Conservation (phyloP, 2,329 filamentous ascomycete genomes). For the Elsinoe arachidis region DNA sequence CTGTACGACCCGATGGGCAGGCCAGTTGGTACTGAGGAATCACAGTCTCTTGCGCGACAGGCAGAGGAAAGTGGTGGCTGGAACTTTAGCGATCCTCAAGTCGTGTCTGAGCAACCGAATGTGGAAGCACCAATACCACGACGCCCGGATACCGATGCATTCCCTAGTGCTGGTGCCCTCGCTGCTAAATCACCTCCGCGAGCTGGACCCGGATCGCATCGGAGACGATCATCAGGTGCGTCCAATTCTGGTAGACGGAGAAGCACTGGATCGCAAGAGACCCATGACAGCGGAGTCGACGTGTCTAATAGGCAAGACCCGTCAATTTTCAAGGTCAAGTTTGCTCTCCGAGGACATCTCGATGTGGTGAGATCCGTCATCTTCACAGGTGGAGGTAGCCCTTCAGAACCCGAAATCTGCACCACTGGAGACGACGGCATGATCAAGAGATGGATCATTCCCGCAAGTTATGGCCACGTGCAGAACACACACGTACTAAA, state of each 20-base stretch:
- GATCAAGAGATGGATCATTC: conserved; percentile 95
- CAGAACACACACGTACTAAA: conserved; percentile 46
- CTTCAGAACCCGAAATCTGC: conserved; percentile 92
- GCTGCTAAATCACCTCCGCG: conserved; percentile 72
- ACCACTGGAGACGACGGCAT: conserved; percentile 92
- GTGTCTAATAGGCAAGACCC: conserved; percentile 52
- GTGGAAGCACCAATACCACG: conserved; percentile 47
- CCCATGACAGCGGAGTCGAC: conserved; percentile 36
- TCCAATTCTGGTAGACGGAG: conserved; percentile 54
- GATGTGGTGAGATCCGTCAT: conserved; percentile 92
- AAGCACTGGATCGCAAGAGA: conserved; percentile 57
- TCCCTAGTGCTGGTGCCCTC: conserved; percentile 73
- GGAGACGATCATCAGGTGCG: conserved; percentile 66
- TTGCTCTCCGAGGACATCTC: conserved; percentile 83
- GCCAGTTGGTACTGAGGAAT: conserved; percentile 39
- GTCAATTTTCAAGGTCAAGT: conserved; percentile 81
- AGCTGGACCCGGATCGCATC: conserved; percentile 54
- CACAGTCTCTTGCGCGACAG: conserved; percentile 25
- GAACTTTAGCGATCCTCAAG: conserved; percentile 80
- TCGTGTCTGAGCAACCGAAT: conserved; percentile 48
- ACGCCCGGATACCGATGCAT: conserved; percentile 77
- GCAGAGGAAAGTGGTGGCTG: conserved; percentile 63
- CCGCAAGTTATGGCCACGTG: conserved; percentile 62
- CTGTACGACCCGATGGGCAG: conserved; percentile 51
- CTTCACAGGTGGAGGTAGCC: conserved; percentile 92